A percentile compares a stretch with the other conserved stretches of the same genome.
phyloP scores from a whole-genome alignment of 768 basidiomycete genomes.

The Russula foetens region DNA sequence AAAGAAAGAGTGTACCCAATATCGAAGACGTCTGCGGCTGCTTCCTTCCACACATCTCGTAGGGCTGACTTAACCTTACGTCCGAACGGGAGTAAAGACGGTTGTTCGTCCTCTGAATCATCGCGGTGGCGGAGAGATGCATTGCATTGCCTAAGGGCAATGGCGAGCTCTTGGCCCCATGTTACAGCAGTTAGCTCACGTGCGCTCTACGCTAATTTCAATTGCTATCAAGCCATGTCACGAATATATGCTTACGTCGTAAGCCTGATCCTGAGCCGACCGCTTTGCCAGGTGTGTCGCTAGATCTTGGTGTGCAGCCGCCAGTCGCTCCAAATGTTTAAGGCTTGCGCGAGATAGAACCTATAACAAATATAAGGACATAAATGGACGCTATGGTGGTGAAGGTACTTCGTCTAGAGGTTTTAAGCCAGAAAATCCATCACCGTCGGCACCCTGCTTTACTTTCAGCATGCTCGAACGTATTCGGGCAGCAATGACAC shows the following conservation, averaged over 20 bases:
- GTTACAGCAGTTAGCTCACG: constrained; percentile 72
- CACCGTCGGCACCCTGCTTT: constrained; percentile 24
- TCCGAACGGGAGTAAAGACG: constrained; percentile 42
- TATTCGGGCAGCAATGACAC: constrained; percentile 82
- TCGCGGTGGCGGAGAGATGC: constrained; percentile 38
- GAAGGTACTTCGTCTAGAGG: constrained; percentile 64
- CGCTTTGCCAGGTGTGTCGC: constrained; percentile 59
- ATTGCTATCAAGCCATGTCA: not conserved
- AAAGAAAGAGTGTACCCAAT: constrained; percentile 46
- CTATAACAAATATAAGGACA: constrained; percentile 28
- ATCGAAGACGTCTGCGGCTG: constrained; percentile 68
- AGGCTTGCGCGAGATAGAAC: constrained; percentile 44
- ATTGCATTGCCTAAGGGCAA: constrained; percentile 51
- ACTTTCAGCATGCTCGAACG: constrained; percentile 46
- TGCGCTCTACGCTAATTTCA: constrained; percentile 54
- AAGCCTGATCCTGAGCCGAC: constrained; percentile 72
- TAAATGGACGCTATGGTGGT: not conserved
- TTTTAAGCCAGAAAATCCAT: constrained; percentile 35
- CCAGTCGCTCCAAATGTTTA: constrained; percentile 48
- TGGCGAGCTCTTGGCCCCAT: constrained; percentile 79
- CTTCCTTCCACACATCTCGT: constrained; percentile 66
- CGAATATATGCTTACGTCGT: constrained; percentile 47
- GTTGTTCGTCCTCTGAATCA: constrained; percentile 22
- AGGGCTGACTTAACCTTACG: constrained; percentile 53
- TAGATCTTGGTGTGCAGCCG: constrained; percentile 57